A percentile compares a stretch with the other conserved stretches of the same genome.
phyloP scores from a whole-genome alignment of 805 yeast species.

The Wickerhamomyces tratensis region DNA sequence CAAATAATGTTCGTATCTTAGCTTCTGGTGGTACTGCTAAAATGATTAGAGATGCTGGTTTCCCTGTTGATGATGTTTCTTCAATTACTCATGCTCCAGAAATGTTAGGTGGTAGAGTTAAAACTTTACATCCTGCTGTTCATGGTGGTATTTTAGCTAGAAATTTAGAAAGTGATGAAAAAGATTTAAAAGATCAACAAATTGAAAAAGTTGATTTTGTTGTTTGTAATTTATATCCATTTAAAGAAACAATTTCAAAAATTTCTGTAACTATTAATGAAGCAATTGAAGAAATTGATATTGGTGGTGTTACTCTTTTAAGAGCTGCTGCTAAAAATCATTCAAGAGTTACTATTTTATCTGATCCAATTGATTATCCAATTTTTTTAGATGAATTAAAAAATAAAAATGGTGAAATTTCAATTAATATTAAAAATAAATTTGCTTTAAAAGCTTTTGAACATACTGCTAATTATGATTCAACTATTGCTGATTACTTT shows the following conservation, averaged over 20 bases:
- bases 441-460: slow-evolving; percentile 96
- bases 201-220: slow-evolving; percentile 95
- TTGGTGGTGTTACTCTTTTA: slow-evolving; percentile 94
- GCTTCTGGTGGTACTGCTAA: slow-evolving; percentile 98
- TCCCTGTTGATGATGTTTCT: slow-evolving; percentile 94
- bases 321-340: slow-evolving; percentile 99
- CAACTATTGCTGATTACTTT: slow-evolving; percentile 93
- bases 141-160: slow-evolving; percentile 97
- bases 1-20: slow-evolving; percentile 80
- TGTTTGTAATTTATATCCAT: slow-evolving; percentile 96
- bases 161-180: slow-evolving; percentile 82
- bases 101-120: slow-evolving; percentile 97
- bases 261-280: slow-evolving; percentile 92
- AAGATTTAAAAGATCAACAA: slow-evolving; percentile 79
- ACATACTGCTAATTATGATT: slow-evolving; percentile 96
- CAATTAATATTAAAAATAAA: slow-evolving; percentile 64
- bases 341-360: slow-evolving; percentile 87
- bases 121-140: slow-evolving; percentile 97
- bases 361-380: slow-evolving; percentile 92
- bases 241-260: slow-evolving; percentile 94
- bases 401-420: slow-evolving; percentile 49
- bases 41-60: slow-evolving; percentile 92
- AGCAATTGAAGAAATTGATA: slow-evolving; percentile 98
- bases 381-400: slow-evolving; percentile 72
- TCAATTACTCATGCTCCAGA: slow-evolving; percentile 97